These are phyloP conservation scores for Ascochyta lentis DNA, from an alignment of 2,329 filamentous ascomycete species.

Conservation along the genomic window DNA sequence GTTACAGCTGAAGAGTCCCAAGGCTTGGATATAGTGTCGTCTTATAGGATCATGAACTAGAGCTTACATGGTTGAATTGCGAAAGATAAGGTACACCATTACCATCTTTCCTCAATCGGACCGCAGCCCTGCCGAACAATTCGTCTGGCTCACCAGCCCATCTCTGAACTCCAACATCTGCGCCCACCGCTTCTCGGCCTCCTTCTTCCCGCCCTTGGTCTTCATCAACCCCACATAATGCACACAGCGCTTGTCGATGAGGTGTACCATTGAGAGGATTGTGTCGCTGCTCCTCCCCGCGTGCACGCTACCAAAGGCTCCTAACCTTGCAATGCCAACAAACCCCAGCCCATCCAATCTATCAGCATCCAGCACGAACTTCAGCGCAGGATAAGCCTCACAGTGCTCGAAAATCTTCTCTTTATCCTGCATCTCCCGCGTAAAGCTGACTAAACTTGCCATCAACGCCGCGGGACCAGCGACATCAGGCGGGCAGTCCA, in stretches of 20 bases:
- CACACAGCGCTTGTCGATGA: slow-evolving; percentile 18
- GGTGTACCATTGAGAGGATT: slow-evolving; percentile 15
- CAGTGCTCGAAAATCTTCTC: slow-evolving; percentile 59
- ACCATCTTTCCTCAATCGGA: not conserved
- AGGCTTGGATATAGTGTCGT: slow-evolving; percentile 27
- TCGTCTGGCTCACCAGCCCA: slow-evolving; percentile 11
- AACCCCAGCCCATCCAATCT: slow-evolving; percentile 85
- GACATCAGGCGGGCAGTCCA: slow-evolving; percentile 64
- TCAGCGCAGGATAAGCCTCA: slow-evolving; percentile 70
- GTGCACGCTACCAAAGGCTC: slow-evolving; percentile 72
- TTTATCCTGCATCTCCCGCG: slow-evolving; percentile 70
- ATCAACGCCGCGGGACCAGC: slow-evolving; percentile 72
- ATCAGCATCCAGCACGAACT: slow-evolving; percentile 88
- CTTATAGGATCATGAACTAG: not conserved
- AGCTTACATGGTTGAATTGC: not conserved
- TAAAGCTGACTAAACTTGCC: slow-evolving; percentile 79
- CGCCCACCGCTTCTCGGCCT: slow-evolving; percentile 23
- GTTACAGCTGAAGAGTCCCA: slow-evolving; percentile 26
- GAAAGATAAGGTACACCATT: not conserved
- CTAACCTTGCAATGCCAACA: slow-evolving; percentile 78
- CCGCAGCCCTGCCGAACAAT: slow-evolving; percentile 18
- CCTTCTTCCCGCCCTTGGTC: slow-evolving; percentile 22
- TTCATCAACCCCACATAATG: slow-evolving; percentile 27
- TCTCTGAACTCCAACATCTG: slow-evolving; percentile 21
- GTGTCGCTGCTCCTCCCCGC: slow-evolving; percentile 56